phyloP scores from a whole-genome alignment of 352 stramenopile species.

The Globisporangium radiosum region DNA sequence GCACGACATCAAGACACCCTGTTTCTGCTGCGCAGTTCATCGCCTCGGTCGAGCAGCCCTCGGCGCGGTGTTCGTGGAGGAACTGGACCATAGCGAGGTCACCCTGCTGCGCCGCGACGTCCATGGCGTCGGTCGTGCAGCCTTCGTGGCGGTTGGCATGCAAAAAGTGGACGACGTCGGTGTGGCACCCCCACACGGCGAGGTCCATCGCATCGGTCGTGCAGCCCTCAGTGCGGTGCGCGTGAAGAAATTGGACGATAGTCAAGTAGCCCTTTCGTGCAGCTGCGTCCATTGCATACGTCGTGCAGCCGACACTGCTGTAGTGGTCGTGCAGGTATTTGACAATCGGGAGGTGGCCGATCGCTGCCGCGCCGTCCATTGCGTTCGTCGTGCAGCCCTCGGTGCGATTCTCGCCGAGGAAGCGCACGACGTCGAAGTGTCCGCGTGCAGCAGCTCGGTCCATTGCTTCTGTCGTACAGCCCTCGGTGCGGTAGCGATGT shows the following conservation, averaged over 20 bases:
- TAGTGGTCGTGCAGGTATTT: not conserved
- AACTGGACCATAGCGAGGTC: not conserved
- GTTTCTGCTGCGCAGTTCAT: not conserved
- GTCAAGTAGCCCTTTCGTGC: not conserved
- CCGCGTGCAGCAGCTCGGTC: not conserved
- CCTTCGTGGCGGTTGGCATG: not conserved
- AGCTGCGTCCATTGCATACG: not conserved
- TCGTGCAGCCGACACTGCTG: not conserved
- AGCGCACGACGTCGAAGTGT: not conserved
- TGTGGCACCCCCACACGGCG: too few species aligned
- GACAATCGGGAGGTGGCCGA: not conserved
- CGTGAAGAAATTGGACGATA: not conserved
- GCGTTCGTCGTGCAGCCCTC: not conserved
- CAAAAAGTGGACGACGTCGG: not conserved
- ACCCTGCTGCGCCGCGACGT: not conserved
- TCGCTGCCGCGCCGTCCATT: not conserved
- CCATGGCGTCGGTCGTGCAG: not conserved
- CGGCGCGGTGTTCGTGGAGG: not conserved
- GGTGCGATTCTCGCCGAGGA: not conserved
- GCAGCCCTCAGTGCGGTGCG: not conserved
- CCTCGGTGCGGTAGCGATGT: not conserved
- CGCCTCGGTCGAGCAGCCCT: not conserved
- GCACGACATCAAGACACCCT: not conserved
- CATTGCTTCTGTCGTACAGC: not conserved
- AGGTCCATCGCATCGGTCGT: not conserved